Base-by-base conservation (phyloP, 805 yeast species). In the Peterozyma xylosa region DNA sequence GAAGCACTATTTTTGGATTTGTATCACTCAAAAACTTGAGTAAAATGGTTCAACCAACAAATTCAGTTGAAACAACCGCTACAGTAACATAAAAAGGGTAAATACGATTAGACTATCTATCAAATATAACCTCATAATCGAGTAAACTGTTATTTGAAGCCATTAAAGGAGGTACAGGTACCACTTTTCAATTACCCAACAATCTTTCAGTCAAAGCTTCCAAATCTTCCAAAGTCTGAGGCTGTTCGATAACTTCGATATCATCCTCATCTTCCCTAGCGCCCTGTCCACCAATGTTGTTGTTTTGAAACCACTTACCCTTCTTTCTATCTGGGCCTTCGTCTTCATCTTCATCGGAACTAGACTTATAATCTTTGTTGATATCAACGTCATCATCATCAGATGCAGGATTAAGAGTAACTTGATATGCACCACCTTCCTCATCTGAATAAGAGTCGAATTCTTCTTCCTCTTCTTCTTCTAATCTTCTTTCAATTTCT, bases 141-240 rank as follows among this genome's bases (percentile, higher is more conserved):
- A n/a, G n/a, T n/a, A n/a, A n/a, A n/a, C n/a, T n/a, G n/a, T n/a
- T n/a, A n/a, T n/a, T n/a, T n/a, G n/a, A n/a, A n/a, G n/a, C n/a
- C n/a, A n/a, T n/a, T n/a, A n/a, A n/a, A n/a, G n/a, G n/a, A n/a
- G n/a, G n/a, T n/a, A n/a, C n/a, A n/a, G n/a, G n/a, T n/a, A n/a
- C n/a, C 27, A 5, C 27, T 21, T 17, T 14, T 38, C 18, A 46
- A 27, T 41, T 45, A 13, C 39, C 42, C 29, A 74, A 58, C 56
- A 76, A 70, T 51, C 67, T 66, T 38, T 70, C 74, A 2, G 96
- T 82, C 67, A 87, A 75, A 41, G 95, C 89, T 70, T 93, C 99
- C 63, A 93, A 74, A 58, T 93, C 99, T 62, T 88, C 96, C 60
- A 93, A 70, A 14, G 96, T 85, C 55, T 87, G 85, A 13, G 97